Base-by-base conservation (phyloP, 1,139 yeast genomes). In the Meyerozyma smithsonii region DNA sequence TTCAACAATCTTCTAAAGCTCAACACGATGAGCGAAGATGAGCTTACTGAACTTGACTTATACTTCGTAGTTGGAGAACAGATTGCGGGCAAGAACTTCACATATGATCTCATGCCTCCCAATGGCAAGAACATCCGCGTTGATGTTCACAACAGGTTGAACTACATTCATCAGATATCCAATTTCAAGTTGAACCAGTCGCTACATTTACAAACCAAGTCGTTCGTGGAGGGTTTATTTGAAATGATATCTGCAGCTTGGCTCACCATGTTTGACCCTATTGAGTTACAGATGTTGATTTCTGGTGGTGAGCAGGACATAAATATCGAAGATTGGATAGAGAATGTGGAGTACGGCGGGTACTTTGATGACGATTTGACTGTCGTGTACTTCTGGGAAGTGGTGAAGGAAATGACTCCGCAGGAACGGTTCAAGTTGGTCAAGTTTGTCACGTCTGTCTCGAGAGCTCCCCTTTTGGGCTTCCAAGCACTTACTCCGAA, bases 401-500 rank as follows among this genome's bases (percentile, higher is more conserved):
- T 88, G 6, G 69, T 92, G 5, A 67, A 66, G 16, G 96, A 86
- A 42, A 77, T 89, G 72, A 57, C 70, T 2, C 67, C 76, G 1
- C 74, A 72, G 15, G 87, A 88, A 43, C 68, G 79, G 47, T 69
- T 76, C 23, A 74, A 77, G 45, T 73, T 92, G 43, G 62, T 90
- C 28, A 84, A 86, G 55, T 92, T 89, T 64, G 96, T 87, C 18
- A 92, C 97, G 0, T 85, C 96, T 0, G 95, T 88, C 1, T 81
- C 96, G 1, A 74, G 92, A 46, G 96, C 96, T 0, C 98, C 99
- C 1, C 66, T 92, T 28, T 69, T 87, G 21, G 99, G 99, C 1
- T 92, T 92, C 58, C 69, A 73, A 3, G 78, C 81, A 6, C 67
- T 94, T 39, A 64, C 64, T 28, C 98, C 99, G 0, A 70, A 69